phyloP scores from a whole-genome alignment of 441 rosid genomes.

The Lepidium campestre region DNA sequence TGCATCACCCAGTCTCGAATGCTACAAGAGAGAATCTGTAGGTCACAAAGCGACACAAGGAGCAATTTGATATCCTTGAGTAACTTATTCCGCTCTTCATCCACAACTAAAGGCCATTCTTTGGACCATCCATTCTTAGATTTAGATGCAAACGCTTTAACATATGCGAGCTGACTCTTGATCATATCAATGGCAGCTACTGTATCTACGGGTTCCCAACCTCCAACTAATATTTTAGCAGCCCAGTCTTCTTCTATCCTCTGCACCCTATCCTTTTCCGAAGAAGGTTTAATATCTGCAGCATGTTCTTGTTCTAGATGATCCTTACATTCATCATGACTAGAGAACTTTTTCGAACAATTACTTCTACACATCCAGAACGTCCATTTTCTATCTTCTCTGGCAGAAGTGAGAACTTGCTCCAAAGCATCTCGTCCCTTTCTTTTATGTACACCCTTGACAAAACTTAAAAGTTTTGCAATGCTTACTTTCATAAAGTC shows the following conservation, averaged over 20 bases:
- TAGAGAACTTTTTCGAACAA: not conserved
- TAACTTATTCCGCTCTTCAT: not conserved
- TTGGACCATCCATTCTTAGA: slow-evolving; percentile 9
- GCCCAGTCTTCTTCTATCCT: not conserved
- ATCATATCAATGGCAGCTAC: not conserved
- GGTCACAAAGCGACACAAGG: not conserved
- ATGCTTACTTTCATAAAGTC: not conserved
- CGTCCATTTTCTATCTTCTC: not conserved
- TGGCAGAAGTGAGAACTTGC: not conserved
- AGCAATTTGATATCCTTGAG: not conserved
- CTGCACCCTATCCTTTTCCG: not conserved
- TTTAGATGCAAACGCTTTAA: not conserved
- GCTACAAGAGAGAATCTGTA: not conserved
- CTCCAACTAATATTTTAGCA: not conserved
- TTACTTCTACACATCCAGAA: not conserved
- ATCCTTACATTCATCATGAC: not conserved
- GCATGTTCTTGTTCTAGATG: not conserved
- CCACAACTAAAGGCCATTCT: not conserved
- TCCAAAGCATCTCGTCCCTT: not conserved
- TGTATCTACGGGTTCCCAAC: not conserved
- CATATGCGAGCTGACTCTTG: not conserved
- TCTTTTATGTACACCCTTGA: not conserved
- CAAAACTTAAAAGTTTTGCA: not conserved
- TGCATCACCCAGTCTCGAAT: not conserved
- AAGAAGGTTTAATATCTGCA: not conserved